Percentiles rank a stretch among this genome's conserved stretches.
Conservation (phyloP, 805 yeast genomes). For the Priceomyces carsonii region DNA sequence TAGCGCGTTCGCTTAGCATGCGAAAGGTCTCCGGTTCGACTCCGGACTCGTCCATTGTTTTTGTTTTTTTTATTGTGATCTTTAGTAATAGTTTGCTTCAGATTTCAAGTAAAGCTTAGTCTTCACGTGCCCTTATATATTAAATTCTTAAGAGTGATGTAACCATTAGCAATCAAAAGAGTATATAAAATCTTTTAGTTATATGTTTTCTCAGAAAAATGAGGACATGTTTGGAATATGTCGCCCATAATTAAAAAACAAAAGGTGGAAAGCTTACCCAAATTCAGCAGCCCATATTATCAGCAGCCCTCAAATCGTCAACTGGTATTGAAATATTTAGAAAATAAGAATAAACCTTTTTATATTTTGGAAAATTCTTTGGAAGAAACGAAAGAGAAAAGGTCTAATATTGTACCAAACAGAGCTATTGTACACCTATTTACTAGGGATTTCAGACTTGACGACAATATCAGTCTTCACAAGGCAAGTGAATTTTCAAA, state of each 20-base stretch:
- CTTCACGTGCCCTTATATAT: too few species aligned
- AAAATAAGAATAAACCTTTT: constrained; percentile 32
- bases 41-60: constrained; percentile 41
- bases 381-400: constrained; percentile 9
- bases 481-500: constrained; percentile 34
- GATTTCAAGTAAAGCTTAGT: too few species aligned
- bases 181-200: too few species aligned
- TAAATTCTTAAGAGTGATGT: too few species aligned
- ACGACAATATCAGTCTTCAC: constrained; percentile 44
- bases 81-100: too few species aligned
- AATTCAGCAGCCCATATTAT: constrained; percentile 13
- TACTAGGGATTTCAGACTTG: constrained; percentile 44
- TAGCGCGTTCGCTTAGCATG: constrained; percentile 52
- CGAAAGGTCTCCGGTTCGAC: constrained; percentile 51
- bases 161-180: too few species aligned
- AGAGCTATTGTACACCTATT: constrained; percentile 48
- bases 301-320: constrained; percentile 9
- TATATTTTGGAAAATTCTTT: constrained; percentile 15
- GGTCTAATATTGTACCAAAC: constrained; percentile 10
- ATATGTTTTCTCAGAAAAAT: too few species aligned
- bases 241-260: constrained; percentile 10
- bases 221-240: neutral
- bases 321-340: constrained; percentile 20
- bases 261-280: constrained; percentile 9
- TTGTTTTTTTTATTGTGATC: constrained; percentile 14